Evolutionary conservation across 2,329 filamentous ascomycete genomes (phyloP).

Genomic region (Hirsutella rhossiliensis): DNA sequence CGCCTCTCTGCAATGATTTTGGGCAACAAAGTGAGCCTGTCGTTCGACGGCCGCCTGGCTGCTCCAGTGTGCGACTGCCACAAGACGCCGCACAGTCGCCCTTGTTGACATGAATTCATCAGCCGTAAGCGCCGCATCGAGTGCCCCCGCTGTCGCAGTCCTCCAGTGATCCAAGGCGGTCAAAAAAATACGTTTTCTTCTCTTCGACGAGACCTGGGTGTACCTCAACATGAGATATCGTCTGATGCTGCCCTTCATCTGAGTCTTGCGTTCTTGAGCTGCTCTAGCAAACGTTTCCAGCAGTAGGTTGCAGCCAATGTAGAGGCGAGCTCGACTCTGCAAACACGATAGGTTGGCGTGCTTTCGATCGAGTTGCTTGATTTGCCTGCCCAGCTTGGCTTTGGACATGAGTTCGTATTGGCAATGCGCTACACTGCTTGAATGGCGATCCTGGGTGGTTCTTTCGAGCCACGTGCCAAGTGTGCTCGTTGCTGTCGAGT

Average conservation of each 20-base stretch:
- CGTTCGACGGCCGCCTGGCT: conserved; percentile 7
- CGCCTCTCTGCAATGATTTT: conserved; percentile 8
- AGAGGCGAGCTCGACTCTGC: conserved; percentile 16
- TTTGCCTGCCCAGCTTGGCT: conserved; percentile 5
- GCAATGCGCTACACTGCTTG: neutral
- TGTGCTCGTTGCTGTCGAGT: conserved; percentile 12
- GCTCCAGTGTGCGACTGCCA: conserved; percentile 10
- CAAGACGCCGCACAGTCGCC: conserved; percentile 4
- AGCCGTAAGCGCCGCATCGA: conserved; percentile 6
- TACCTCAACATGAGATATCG: conserved; percentile 22
- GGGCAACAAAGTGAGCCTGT: conserved; percentile 7
- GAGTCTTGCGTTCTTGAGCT: conserved; percentile 12
- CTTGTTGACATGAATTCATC: conserved; percentile 6
- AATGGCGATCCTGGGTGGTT: neutral
- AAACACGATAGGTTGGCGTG: conserved; percentile 9
- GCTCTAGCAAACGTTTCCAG: conserved; percentile 14
- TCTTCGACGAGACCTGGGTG: conserved; percentile 18
- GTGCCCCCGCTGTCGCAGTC: conserved; percentile 5
- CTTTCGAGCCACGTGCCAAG: conserved; percentile 18
- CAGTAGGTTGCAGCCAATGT: conserved; percentile 16
- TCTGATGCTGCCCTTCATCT: conserved; percentile 16
- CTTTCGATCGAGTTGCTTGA: conserved; percentile 6
- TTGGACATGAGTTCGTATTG: neutral
- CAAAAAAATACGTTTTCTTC: conserved; percentile 20
- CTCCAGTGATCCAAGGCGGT: conserved; percentile 18